Conservation (phyloP, 148 eudicot genomes). For the Heliosperma pusillum region DNA sequence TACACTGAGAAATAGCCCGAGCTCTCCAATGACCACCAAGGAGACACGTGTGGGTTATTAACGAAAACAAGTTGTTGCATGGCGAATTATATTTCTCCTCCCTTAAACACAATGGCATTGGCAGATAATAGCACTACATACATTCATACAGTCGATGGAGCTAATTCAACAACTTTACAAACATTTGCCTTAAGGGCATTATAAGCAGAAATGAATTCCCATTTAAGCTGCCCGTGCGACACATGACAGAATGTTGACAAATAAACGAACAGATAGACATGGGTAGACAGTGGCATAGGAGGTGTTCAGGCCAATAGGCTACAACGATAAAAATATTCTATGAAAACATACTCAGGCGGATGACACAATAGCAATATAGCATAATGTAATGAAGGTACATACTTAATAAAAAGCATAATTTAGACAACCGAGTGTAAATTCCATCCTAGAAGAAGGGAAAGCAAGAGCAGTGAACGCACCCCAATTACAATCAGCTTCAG, state of each 20-base stretch:
- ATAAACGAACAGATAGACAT: background rate
- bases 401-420: background rate
- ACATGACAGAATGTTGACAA: background rate
- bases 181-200: background rate
- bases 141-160: background rate
- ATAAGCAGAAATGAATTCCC: background rate
- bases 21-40: background rate
- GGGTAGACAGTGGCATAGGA: background rate
- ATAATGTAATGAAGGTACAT: background rate
- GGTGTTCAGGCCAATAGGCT: background rate
- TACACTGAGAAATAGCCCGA: too few relatives aligned
- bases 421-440: background rate
- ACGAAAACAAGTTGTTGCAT: too few relatives aligned
- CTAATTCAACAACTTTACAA: background rate
- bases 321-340: background rate
- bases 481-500: slow-evolving; percentile 73
- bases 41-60: background rate
- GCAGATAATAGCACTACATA: background rate
- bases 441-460: background rate
- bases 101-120: too few relatives aligned
- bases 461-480: slow-evolving; percentile 38
- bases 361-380: background rate
- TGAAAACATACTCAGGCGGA: background rate
- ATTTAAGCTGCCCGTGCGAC: background rate
- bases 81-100: background rate